Base-by-base conservation (phyloP, 257 asterid species). In the Scutellaria baicalensis region DNA sequence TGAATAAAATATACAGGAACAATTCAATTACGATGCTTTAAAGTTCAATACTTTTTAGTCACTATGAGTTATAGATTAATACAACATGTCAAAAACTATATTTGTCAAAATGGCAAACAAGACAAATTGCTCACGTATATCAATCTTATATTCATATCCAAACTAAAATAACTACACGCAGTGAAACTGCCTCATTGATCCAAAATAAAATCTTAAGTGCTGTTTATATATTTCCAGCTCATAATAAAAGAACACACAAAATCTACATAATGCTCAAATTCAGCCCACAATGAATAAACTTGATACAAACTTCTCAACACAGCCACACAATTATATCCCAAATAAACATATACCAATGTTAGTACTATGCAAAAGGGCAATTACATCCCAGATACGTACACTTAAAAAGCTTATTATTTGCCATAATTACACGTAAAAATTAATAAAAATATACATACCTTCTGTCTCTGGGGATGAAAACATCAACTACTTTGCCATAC, bases 401-500 rank as follows among this genome's bases (percentile, higher is more conserved):
- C 13, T 1, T 0, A 68, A 0, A 57, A 43, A 31, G 8, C 3
- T 16, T 36, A 9, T n/a, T 35, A 36, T 58, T 6, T 11, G 13
- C 14, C 33, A 31, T 3, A 13, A 2, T 43, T 1, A 36, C 9
- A 18, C 47, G 33, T 6, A 18, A 8, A 35, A 33, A 66, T 13
- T 12, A 17, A 42, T 1, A 8, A 5, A 56, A 5, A 14, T 27
- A 43, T 36, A 42, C 4, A 64, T 65, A 91, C 97, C 96, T 91
- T 62, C 95, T 78, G 83, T 89, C 95, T 18, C 95, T 76, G 36
- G 97, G 97, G 58, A 91, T 91, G 74, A 89, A 91, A 43, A 91
- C 92, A 79, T 89, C 95, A 16, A 91, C 92, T 4, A 87, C 97
- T 73, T 91, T 87, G 0, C 96, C 97, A 27, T 89, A 87, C 91